Conservation (phyloP, 2,329 filamentous ascomycete species). For the Cadophora sp. region DNA sequence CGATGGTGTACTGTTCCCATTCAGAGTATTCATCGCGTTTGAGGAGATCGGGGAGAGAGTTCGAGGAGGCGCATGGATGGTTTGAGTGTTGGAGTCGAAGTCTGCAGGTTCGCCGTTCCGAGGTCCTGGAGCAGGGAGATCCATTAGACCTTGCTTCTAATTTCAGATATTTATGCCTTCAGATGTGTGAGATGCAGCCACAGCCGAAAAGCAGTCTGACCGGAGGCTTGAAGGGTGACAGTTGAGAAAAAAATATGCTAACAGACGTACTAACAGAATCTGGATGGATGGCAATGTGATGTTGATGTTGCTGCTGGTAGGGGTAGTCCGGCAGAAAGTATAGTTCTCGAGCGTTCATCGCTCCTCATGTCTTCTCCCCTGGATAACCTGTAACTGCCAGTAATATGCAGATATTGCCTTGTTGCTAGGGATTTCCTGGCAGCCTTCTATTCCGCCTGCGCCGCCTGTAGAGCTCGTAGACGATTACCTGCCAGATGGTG, state of each 20-base stretch:
- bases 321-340: conserved; percentile 22
- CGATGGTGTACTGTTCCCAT: conserved; percentile 19
- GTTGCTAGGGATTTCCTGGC: neutral
- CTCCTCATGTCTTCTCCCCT: conserved; percentile 30
- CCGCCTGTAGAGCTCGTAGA: neutral
- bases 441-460: neutral
- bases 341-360: conserved; percentile 32
- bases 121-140: conserved; percentile 17
- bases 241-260: conserved; percentile 1
- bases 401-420: conserved; percentile 17
- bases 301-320: conserved; percentile 12
- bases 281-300: conserved; percentile 29
- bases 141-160: conserved; percentile 17
- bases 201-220: conserved; percentile 16
- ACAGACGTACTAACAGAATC: conserved; percentile 31
- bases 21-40: conserved; percentile 41
- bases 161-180: conserved; percentile 16
- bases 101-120: conserved; percentile 14
- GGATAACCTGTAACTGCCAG: conserved; percentile 12
- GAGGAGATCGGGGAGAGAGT: conserved; percentile 39
- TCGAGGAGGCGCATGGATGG: conserved; percentile 33
- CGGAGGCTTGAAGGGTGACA: conserved; percentile 1
- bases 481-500: neutral
- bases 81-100: conserved; percentile 16
- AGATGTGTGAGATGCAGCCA: conserved; percentile 10